Conservation (phyloP, 2,329 filamentous ascomycete genomes). For the Immersiporthe knoxdaviesiana region DNA sequence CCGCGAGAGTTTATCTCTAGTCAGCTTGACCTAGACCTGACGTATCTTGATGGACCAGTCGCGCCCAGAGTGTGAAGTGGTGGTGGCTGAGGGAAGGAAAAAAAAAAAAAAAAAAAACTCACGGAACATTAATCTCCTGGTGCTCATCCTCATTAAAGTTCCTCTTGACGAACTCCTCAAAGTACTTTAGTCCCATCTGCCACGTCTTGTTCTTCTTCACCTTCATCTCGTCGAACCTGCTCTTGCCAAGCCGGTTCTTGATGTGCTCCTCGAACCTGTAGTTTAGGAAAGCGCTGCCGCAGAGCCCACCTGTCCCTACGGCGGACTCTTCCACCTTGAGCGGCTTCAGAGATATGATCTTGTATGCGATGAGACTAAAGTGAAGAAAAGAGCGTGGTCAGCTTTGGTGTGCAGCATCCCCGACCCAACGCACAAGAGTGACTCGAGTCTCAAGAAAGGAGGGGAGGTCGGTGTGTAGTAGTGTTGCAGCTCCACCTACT, state of each 20-base stretch:
- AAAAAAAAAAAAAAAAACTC: slow-evolving; percentile 36
- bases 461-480: background rate
- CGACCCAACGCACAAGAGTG: background rate
- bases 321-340: slow-evolving; percentile 77
- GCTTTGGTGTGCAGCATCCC: slow-evolving; percentile 7
- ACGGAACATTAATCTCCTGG: slow-evolving; percentile 76
- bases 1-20: slow-evolving; percentile 30
- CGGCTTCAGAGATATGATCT: slow-evolving; percentile 73
- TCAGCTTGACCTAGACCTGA: background rate
- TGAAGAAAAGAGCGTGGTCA: slow-evolving; percentile 24
- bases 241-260: slow-evolving; percentile 65
- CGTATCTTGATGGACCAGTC: background rate
- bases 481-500: slow-evolving; percentile 52
- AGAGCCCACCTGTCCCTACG: slow-evolving; percentile 76
- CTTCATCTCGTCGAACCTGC: slow-evolving; percentile 74
- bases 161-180: slow-evolving; percentile 83
- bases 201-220: slow-evolving; percentile 77
- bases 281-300: slow-evolving; percentile 78
- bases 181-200: slow-evolving; percentile 78
- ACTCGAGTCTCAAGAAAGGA: background rate
- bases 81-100: background rate
- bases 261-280: slow-evolving; percentile 82
- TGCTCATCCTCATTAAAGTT: slow-evolving; percentile 82
- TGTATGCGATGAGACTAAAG: slow-evolving; percentile 73
- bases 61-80: background rate